Evolutionary conservation across 2,329 filamentous ascomycete species (phyloP), one percentile per base, ranked within the genome.

Genomic region (Cyphellophora europaea): DNA sequence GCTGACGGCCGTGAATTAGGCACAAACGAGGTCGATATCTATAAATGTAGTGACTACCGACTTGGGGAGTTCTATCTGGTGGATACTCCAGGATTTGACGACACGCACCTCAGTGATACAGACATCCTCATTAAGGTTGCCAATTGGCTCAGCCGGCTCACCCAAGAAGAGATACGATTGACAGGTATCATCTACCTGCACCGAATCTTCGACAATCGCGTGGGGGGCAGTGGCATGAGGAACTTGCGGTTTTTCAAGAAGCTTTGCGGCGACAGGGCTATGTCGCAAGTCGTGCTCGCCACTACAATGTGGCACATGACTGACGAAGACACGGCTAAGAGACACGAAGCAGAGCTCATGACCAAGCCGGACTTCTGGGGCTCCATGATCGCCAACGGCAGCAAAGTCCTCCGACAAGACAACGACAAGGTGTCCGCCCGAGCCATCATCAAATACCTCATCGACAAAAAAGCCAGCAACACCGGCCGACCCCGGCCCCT

Each of bases 21-120:
- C 15, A 36, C 32, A 17, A 36, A 32, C 15, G 19, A 38, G 30
- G 42, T 47, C 13, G 33, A 45, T 25, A 33, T 45, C 13, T 50
- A 50, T 30, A 31, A 33, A 6, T 42, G 37, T 23, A 27, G 44
- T 10, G 38, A 38, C 4, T 23, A 44, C 11, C 42, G 40, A 10
- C 31, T 56, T 8, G 21, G 21, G 5, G 19, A 11, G 6, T 32
- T 37, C 13, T 44, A 45, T 18, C 44, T 62, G 0, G 50, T 65
- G 28, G 62, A 65, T 34, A 65, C 62, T 0, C 60, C 61, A 0
- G 62, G 62, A 0, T 66, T 65, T 37, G 49, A 63, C 33, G 61
- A 66, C 35, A 63, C 56, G 1, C 37, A 48, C 14, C 27, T 44
- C 2, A 48, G 36, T 5, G 61, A 66, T 27, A 47, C 55, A 0